A percentile compares a stretch with the other conserved stretches of the same genome.
These are phyloP conservation scores for Vigna reflexopilosa DNA, from an alignment of 306 rosid species.

Conservation along the genomic window DNA sequence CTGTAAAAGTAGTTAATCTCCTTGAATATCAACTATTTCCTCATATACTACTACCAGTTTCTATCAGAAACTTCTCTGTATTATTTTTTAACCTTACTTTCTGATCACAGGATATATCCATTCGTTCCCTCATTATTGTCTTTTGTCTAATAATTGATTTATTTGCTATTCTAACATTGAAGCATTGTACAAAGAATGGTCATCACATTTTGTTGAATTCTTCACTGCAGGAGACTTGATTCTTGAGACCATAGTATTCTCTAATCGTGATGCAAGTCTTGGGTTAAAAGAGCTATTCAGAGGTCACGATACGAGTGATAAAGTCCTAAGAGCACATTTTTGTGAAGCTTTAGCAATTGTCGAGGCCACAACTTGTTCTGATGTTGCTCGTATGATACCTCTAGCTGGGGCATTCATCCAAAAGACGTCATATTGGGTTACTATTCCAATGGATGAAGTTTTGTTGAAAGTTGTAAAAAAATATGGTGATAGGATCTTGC, in stretches of 20 bases:
- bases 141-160: background rate
- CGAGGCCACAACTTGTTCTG: slow-evolving; percentile 62
- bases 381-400: slow-evolving; percentile 52
- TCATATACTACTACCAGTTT: no score
- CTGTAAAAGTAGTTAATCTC: no score
- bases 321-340: slow-evolving; percentile 57
- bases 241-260: slow-evolving; percentile 35
- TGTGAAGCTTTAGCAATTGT: slow-evolving; percentile 69
- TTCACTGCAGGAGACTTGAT: slow-evolving; percentile 59
- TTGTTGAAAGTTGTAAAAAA: slow-evolving; percentile 65
- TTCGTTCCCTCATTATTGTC: slow-evolving; percentile 6
- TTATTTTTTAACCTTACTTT: slow-evolving; percentile 2
- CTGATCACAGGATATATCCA: background rate
- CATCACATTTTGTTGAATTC: slow-evolving; percentile 37
- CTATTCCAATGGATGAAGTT: slow-evolving; percentile 68
- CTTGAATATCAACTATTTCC: no score
- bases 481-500: slow-evolving; percentile 68
- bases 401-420: slow-evolving; percentile 49
- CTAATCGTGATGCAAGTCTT: slow-evolving; percentile 45
- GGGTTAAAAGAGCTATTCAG: slow-evolving; percentile 80
- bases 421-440: slow-evolving; percentile 50
- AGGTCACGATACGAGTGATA: slow-evolving; percentile 52
- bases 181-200: slow-evolving; percentile 27
- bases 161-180: slow-evolving; percentile 17
- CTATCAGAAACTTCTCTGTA: background rate